Percentiles rank a stretch among this genome's conserved stretches.
These are phyloP conservation scores for Colletotrichum viniferum DNA, from an alignment of 2,329 filamentous ascomycete species.

Conservation along the genomic window DNA sequence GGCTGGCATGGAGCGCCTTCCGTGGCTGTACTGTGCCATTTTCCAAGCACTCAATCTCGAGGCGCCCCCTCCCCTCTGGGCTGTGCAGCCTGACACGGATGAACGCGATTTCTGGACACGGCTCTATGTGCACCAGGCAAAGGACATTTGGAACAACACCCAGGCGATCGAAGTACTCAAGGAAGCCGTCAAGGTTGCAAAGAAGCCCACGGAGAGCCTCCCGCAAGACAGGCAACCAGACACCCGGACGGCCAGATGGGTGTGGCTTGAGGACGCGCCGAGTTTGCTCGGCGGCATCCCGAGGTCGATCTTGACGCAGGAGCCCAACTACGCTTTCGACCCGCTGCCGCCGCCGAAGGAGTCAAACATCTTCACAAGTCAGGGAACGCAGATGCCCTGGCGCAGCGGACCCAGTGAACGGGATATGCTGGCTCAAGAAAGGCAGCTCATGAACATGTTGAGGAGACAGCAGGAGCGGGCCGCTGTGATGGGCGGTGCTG, in stretches of 20 bases:
- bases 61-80: constrained; percentile 83
- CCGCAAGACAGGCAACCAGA: constrained; percentile 44
- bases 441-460: not conserved
- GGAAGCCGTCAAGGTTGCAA: constrained; percentile 66
- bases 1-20: constrained; percentile 72
- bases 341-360: constrained; percentile 73
- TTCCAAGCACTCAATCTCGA: constrained; percentile 83
- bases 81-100: constrained; percentile 66
- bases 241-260: constrained; percentile 70
- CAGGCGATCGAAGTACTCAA: constrained; percentile 72
- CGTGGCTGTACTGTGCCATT: constrained; percentile 83
- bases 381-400: constrained; percentile 49
- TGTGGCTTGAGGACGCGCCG: constrained; percentile 78
- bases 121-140: constrained; percentile 77
- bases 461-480: not conserved
- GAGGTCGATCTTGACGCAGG: constrained; percentile 62
- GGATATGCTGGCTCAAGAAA: not conserved
- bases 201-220: constrained; percentile 42
- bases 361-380: constrained; percentile 55
- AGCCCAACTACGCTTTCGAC: constrained; percentile 79
- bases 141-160: constrained; percentile 85
- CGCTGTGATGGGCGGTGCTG: not conserved
- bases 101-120: constrained; percentile 71
- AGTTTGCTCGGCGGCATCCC: constrained; percentile 74
- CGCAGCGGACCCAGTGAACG: constrained; percentile 23